phyloP scores from a whole-genome alignment of 805 yeast species.

The Candida vaughaniae region DNA sequence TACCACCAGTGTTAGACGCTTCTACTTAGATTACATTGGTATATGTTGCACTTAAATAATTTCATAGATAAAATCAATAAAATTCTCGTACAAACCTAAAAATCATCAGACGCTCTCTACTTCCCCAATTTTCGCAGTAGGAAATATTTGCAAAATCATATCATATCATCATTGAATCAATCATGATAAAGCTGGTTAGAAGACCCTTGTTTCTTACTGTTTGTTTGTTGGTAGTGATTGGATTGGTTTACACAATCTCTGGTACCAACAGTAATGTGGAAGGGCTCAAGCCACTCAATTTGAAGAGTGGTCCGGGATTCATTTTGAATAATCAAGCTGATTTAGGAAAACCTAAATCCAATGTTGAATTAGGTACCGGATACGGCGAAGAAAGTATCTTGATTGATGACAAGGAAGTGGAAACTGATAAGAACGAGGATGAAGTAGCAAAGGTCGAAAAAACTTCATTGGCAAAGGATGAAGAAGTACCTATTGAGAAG shows the following conservation, averaged over 20 bases:
- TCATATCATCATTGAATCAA: too few species aligned
- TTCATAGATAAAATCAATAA: too few species aligned
- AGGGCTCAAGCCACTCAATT: conserved; percentile 20
- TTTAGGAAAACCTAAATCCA: not conserved
- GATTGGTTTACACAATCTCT: conserved; percentile 28
- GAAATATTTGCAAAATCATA: too few species aligned
- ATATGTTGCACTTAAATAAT: too few species aligned
- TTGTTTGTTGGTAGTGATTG: conserved; percentile 21
- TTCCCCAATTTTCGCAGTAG: too few species aligned
- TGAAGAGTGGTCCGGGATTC: conserved; percentile 7
- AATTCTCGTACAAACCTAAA: too few species aligned
- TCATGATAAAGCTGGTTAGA: conserved; percentile 21
- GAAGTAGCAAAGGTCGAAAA: conserved; percentile 1
- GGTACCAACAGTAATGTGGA: conserved; percentile 19
- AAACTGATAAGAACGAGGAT: conserved; percentile 1
- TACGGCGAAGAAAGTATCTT: conserved; percentile 9
- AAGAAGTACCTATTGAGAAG: not conserved
- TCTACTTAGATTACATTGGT: too few species aligned
- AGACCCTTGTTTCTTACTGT: conserved; percentile 29
- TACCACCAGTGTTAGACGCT: conserved; percentile 69
- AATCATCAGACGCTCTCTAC: too few species aligned
- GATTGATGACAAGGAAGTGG: conserved; percentile 7
- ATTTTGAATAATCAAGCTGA: conserved; percentile 2
- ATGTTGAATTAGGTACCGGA: conserved; percentile 1
- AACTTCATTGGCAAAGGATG: not conserved